Percentiles rank a stretch among this genome's conserved stretches.
These are phyloP conservation scores for Albizia julibrissin DNA, from an alignment of 306 rosid genomes.

Conservation along the genomic window DNA sequence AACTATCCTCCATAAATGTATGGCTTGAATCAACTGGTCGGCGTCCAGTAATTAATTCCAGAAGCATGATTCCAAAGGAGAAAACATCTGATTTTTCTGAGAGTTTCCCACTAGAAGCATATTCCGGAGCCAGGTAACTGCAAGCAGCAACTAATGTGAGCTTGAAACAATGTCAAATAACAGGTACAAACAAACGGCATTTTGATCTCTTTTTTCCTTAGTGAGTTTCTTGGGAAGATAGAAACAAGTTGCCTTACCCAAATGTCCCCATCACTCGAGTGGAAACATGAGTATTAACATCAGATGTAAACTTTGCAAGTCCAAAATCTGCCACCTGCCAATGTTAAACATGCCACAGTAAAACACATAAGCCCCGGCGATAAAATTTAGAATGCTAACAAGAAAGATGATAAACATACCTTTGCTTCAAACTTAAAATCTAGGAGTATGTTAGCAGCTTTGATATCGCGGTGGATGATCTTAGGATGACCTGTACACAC, in stretches of 20 bases:
- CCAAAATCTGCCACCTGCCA: slow-evolving; percentile 25
- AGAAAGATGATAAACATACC: slow-evolving; percentile 3
- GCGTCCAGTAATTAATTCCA: slow-evolving; percentile 71
- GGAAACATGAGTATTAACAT: slow-evolving; percentile 15
- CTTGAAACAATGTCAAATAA: background rate
- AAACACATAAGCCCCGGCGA: background rate
- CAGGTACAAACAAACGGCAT: background rate
- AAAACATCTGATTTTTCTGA: slow-evolving; percentile 49
- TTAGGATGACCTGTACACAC: slow-evolving; percentile 22
- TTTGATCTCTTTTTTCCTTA: background rate
- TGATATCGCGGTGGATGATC: slow-evolving; percentile 23
- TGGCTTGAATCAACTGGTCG: slow-evolving; percentile 8
- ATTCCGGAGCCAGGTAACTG: slow-evolving; percentile 69
- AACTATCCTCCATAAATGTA: slow-evolving; percentile 14
- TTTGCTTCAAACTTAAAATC: slow-evolving; percentile 25
- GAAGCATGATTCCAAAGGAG: slow-evolving; percentile 68
- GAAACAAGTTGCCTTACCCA: slow-evolving; percentile 2
- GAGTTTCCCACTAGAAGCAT: slow-evolving; percentile 62
- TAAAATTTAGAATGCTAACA: background rate
- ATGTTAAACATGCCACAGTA: background rate
- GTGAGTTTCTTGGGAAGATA: background rate
- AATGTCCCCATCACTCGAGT: slow-evolving; percentile 25
- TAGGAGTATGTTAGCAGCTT: slow-evolving; percentile 17
- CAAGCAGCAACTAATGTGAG: background rate
- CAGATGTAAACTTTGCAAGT: slow-evolving; percentile 20